These are phyloP conservation scores for Bidens hawaiensis DNA, from an alignment of 140 eudicot species.

Conservation along the genomic window DNA sequence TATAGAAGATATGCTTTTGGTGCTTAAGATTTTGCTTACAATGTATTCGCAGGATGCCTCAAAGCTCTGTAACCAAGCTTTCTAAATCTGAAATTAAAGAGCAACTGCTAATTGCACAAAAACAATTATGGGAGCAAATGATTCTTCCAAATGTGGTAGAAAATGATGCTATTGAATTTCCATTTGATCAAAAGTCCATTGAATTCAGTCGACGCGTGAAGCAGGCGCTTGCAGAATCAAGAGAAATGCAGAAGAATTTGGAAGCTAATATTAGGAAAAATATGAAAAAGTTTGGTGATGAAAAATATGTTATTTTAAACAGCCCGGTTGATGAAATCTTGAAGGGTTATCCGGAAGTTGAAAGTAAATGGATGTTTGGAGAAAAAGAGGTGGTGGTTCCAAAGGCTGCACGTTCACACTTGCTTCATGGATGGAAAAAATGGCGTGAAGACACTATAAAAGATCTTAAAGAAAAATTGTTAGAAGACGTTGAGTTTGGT, in stretches of 20 bases:
- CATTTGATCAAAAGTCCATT: constrained; percentile 33
- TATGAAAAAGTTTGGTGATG: constrained; percentile 64
- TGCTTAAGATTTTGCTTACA: constrained; percentile 22
- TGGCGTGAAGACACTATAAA: constrained; percentile 77
- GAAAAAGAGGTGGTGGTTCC: constrained; percentile 71
- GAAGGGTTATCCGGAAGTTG: constrained; percentile 81
- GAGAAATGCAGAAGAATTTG: constrained; percentile 65
- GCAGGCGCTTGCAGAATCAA: constrained; percentile 60
- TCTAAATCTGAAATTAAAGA: constrained; percentile 60
- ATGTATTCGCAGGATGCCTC: constrained; percentile 45
- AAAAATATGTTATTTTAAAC: constrained; percentile 49
- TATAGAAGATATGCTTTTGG: constrained; percentile 6
- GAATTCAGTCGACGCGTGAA: constrained; percentile 52
- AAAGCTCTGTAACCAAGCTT: constrained; percentile 53
- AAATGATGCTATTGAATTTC: constrained; percentile 43
- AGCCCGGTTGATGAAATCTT: constrained; percentile 61
- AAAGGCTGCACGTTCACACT: constrained; percentile 59
- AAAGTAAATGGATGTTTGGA: constrained; percentile 84
- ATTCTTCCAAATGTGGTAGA: constrained; percentile 56
- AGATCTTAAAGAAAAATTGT: constrained; percentile 47
- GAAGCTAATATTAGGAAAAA: constrained; percentile 55
- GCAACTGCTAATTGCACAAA: constrained; percentile 64
- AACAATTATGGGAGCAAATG: constrained; percentile 56
- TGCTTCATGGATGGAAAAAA: constrained; percentile 79
- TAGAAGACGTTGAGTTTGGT: constrained; percentile 70